Base-by-base conservation (phyloP, 2,329 filamentous ascomycete genomes). In the Penicillium glabrum region DNA sequence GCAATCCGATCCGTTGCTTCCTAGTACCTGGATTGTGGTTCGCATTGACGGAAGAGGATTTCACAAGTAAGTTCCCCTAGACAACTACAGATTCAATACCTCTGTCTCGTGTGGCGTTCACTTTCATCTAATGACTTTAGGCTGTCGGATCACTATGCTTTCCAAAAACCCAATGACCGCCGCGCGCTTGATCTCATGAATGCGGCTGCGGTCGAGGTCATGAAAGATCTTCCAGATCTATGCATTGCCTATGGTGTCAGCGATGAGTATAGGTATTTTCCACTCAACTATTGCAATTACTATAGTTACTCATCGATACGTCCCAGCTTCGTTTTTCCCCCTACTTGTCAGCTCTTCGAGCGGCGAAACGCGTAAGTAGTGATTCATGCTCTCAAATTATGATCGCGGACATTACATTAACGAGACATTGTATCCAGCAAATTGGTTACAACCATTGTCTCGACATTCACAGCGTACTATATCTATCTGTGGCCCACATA, bases 161-260 rank as follows among this genome's bases (percentile, higher is more conserved):
- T 98, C 69, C 82, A 87, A 66, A 99, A 98, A 76, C 95, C 95
- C 39, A 99, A 98, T 75, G 95, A 99, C 74, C 82, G 83, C 41
- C 84, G 90, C 62, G 95, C 93, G 0, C 79, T 98, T 13, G 86
- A 96, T 73, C 86, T 99, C 63, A 98, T 99, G 93, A 99, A 99
- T 69, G 86, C 86, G 1, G 92, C 92, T 2, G 95, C 95, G n/a
- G 84, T 86, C 58, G 88, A 89, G 6, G 91, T 97, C 46, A 86
- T 97, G 77, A 84, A 84, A 61, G 90, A 96, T 50, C 77, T 98
- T 24, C 87, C 91, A 4, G 93, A 98, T 67, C 86, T 97, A 62
- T 86, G 88, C 7, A 84, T 98, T 60, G 93, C 89, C 0, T 99
- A 98, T 67, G 95, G 95, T 1, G 87, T 96, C 63, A 97, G 92